Conservation (phyloP, 495 filamentous ascomycete genomes). For the Pyrenula aspistea region DNA sequence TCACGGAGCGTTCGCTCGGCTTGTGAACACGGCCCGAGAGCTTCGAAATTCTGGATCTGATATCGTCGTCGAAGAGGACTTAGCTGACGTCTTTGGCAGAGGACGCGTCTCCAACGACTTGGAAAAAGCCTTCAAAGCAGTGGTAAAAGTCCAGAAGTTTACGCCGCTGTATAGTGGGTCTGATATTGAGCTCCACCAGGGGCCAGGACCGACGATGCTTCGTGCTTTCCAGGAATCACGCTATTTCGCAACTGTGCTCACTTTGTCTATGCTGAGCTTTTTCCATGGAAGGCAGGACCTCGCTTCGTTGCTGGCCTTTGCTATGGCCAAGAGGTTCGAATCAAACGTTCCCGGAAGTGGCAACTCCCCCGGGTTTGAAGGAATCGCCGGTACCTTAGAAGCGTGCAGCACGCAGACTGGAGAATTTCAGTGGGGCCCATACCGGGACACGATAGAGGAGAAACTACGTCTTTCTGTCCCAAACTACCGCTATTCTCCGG, state of each 20-base stretch:
- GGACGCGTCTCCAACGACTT: conserved; percentile 2
- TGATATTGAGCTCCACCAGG: conserved; percentile 5
- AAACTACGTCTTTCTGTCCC: background rate
- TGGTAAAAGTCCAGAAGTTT: conserved; percentile 2
- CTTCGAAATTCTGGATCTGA: conserved; percentile 6
- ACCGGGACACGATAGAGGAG: conserved; percentile 1
- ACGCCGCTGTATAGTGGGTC: background rate
- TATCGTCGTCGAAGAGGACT: conserved; percentile 8
- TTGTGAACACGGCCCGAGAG: conserved; percentile 3
- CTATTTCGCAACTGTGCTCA: conserved; percentile 6
- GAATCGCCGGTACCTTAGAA: conserved; percentile 4
- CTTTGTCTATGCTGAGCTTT: conserved; percentile 7
- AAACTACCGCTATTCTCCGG: background rate
- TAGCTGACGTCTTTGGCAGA: conserved; percentile 7
- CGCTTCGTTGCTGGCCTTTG: conserved; percentile 1
- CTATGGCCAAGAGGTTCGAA: conserved; percentile 4
- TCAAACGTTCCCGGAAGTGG: background rate
- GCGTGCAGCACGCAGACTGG: conserved; percentile 8
- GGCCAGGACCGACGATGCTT: conserved; percentile 5
- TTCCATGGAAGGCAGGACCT: conserved; percentile 3
- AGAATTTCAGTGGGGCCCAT: conserved; percentile 3
- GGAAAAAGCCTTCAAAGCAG: conserved; percentile 3
- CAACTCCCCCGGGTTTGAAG: conserved; percentile 7
- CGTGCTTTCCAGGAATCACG: conserved; percentile 5
- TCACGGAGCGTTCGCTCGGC: background rate